Percentiles rank a stretch among this genome's conserved stretches.
These are phyloP conservation scores for Bretschneidera sinensis DNA, from an alignment of 345 rosid species.

Conservation along the genomic window DNA sequence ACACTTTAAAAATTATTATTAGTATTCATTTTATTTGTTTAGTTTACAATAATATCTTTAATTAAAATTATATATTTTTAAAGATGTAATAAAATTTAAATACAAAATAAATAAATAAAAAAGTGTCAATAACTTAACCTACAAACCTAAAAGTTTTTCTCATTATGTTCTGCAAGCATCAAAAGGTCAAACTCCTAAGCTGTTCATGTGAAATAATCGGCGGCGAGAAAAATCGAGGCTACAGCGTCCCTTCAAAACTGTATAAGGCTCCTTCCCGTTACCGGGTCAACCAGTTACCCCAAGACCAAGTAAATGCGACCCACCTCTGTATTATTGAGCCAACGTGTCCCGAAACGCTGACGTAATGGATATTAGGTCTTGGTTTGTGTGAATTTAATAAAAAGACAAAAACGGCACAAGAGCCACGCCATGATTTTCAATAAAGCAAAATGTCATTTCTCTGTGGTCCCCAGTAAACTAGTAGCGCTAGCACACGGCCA, in stretches of 20 bases:
- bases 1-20: too few relatives aligned
- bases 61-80: too few relatives aligned
- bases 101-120: too few relatives aligned
- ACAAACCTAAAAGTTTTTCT: too few relatives aligned
- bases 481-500: conserved; percentile 11
- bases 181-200: too few relatives aligned
- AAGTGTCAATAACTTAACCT: too few relatives aligned
- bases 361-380: conserved; percentile 13
- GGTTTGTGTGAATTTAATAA: conserved; percentile 14
- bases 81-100: too few relatives aligned
- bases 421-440: conserved; percentile 33
- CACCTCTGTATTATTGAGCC: conserved; percentile 15
- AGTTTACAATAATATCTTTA: too few relatives aligned
- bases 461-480: conserved; percentile 9
- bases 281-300: conserved; percentile 15
- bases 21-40: too few relatives aligned
- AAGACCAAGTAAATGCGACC: conserved; percentile 19
- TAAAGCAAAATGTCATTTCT: conserved; percentile 10
- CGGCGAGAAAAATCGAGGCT: not conserved
- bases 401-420: conserved; percentile 26
- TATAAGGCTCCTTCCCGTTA: not conserved
- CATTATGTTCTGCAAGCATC: too few relatives aligned
- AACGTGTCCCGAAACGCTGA: conserved; percentile 35
- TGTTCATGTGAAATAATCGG: not conserved
- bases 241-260: not conserved